Evolutionary conservation across 805 yeast species (phyloP), one percentile per base, ranked within the genome.

Genomic region (Wickerhamomyces bovis): DNA sequence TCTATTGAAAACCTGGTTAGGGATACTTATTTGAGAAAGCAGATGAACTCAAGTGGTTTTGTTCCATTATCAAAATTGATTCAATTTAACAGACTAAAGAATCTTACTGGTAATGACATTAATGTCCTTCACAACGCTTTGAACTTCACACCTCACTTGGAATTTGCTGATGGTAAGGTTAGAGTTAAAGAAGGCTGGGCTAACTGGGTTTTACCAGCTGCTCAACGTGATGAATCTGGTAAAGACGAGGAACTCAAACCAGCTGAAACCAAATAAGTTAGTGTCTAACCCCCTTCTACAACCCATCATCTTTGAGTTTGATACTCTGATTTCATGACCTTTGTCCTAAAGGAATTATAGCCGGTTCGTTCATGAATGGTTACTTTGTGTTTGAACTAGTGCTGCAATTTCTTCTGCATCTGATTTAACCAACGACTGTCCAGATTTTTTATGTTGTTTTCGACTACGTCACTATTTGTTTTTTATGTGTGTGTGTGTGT

Each of bases 1-100:
- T 84, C 95, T 20, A 74, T 81, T 42, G 96, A 89, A 56, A 94
- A 94, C 65, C 76, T 94, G 66, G 70, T 83, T 55, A 85, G 86
- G 66, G 99, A 94, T 68, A 69, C 81, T 39, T 92, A 70, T 63
- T 73, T 94, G 67, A 81, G 96, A 68, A 77, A 80, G 53, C 85
- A 85, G 57, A 85, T 92, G 95, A 78, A 83, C 65, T 62, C 77
- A 26, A 70, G 77, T 45, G 97, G 97, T 6, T 81, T 81, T 70
- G 77, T 89, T 44, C 81, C 85, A 21, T 66, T 89, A 52, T 60
- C 64, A 6, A 73, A 77, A 46, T 72, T 89, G 51, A 78, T 87
- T 50, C 72, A 76, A 50, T 89, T 89, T 65, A 82, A 83, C 67
- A 78, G 96, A 58, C 80, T 92, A 48, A 78, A 82, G 62, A 72